Evolutionary conservation across 163 green algal species (phyloP), one percentile per base, ranked within the genome.

Genomic region (Chlamydomonas reinhardtii): DNA sequence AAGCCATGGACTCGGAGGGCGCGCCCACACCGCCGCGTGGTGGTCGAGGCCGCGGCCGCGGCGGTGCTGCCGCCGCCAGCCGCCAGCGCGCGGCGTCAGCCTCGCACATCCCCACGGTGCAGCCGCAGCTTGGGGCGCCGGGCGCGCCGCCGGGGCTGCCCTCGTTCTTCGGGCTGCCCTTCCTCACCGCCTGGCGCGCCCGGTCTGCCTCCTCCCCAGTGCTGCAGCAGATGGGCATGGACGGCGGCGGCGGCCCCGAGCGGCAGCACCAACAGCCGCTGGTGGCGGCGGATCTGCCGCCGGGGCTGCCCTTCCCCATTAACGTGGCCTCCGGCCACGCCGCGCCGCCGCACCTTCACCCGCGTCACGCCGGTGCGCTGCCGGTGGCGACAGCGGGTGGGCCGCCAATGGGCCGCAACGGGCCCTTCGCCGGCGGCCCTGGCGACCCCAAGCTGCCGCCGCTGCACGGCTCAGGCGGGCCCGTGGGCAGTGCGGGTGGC

Each of bases 131-230:
- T 19, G 24, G 24, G 0, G 59, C 59, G 24, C 59, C 22, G 59
- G 59, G 25, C 59, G 59, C 19, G 25, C 22, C 24, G 24, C 9
- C 59, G 59, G 59, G 59, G 59, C 59, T n/a, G 43, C 52, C 74
- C 12, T 70, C 54, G 9, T 54, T 80, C 14, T 69, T 80, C 29
- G 74, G 74, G 4, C 43, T 80, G 29, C 52, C 74, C 11, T 72
- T 82, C 59, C 56, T 82, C 74, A 35, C 27, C 31, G 74, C 48
- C 32, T 82, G 74, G 74, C 31, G 56, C 19, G 48, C 56, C 2
- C 74, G 74, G 4, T 70, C 74, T 5, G 69, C 69, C 32, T 74
- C 69, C 43, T 25, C 52, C 54, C 74, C 74, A 4, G 17, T 20
- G 29, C 52, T 20, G 19, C n/a, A n/a, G 19, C 52, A 69, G 39